Evolutionary conservation across 768 basidiomycete species (phyloP), one percentile per base, ranked within the genome.

Genomic region (Megacollybia marginata): DNA sequence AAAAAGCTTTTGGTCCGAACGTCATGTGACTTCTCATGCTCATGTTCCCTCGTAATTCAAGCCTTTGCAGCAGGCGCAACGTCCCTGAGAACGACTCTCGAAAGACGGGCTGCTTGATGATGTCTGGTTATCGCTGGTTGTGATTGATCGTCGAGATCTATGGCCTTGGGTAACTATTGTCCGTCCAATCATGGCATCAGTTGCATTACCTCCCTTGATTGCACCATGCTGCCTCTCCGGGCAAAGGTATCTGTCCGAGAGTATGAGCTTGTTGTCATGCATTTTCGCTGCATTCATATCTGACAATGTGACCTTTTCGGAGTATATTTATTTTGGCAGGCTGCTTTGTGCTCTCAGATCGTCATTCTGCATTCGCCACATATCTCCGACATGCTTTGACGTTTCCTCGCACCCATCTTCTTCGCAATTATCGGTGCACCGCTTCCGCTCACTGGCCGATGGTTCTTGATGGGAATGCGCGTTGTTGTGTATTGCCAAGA

Each of bases 51-150:
- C n/a, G n/a, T n/a, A n/a, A n/a, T n/a, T n/a, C n/a, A n/a, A n/a
- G n/a, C n/a, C n/a, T n/a, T n/a, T n/a, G n/a, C n/a, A n/a, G n/a
- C n/a, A n/a, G n/a, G n/a, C n/a, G n/a, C n/a, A n/a, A n/a, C n/a
- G n/a, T n/a, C n/a, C n/a, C n/a, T n/a, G n/a, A 84, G 83, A 0
- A 88, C 84, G 28, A 83, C 82, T 0, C 70, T 86, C n/a, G n/a
- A n/a, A n/a, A 67, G 80, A 52, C 75, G 73, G 45, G 82, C 82
- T 1, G 85, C 85, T 83, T 43, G 83, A 87, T 62, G 83, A 87
- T 59, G 80, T 0, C 72, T 85, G 5, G 71, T 84, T 20, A 73
- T 85, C 33, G 73, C 78, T 0, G 74, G 74, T 19, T 28, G 23
- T 28, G 23, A 28, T 28, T 6, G 2, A 72, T 84, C 42, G 69